Base-by-base conservation (phyloP, 2,329 filamentous ascomycete genomes). In the Clarireedia homoeocarpa region DNA sequence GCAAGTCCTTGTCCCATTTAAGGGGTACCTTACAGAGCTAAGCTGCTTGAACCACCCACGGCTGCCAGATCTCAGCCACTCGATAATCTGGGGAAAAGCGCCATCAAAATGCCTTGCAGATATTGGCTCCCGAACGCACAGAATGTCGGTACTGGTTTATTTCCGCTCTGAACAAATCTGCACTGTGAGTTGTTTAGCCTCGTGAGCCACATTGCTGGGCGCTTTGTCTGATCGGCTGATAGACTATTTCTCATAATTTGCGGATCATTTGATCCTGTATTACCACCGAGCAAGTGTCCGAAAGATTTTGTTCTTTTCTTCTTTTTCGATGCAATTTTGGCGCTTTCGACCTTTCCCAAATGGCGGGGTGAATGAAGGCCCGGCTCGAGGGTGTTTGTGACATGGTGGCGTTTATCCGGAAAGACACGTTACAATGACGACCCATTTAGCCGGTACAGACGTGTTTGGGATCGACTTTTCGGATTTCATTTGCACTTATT, bases 221-320 rank as follows among this genome's bases (percentile, higher is more conserved):
- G 6, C 44, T 26, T 53, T 46, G 39, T 4, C 15, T 27, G 26
- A 54, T 49, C 51, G 51, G 44, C 51, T 54, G 51, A 54, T 49
- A 40, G 48, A 7, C 48, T 48, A 20, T 23, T 26, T 39, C 6
- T 17, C 10, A 17, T 26, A 23, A 9, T 48, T 48, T 17, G 9
- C 10, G 6, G 30, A 54, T 54, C 51, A 54, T 42, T 54, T 54
- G 51, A 54, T 54, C 24, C 23, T 49, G 51, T 54, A 54, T 54
- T 54, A 54, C 51, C 44, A 48, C 51, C 51, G 51, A 54, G 51
- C 40, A 54, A 48, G 48, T 48, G 51, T 49, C 51, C 51, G 51
- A 49, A 48, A 12, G 24, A 38, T 12, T 15, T 48, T 9, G 12
- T 48, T 14, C 10, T 42, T n/a, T 42, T 42, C 2, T n/a, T 42